These are phyloP conservation scores for Fusarium pininemorale DNA, from an alignment of 2,329 filamentous ascomycete species.

Conservation along the genomic window DNA sequence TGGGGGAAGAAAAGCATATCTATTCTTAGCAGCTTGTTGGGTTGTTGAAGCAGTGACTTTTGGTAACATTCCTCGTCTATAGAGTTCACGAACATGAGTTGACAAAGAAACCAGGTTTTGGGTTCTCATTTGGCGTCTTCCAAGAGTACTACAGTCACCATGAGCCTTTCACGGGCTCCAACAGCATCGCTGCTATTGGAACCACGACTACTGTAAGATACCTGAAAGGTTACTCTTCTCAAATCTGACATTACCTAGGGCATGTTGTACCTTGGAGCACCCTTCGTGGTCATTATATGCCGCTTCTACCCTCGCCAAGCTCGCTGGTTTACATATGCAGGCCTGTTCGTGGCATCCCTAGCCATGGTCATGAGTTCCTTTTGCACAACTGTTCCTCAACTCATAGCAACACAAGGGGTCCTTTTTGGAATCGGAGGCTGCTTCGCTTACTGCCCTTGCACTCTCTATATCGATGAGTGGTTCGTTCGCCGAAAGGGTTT, in stretches of 20 bases:
- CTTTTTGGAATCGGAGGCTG: slow-evolving; percentile 64
- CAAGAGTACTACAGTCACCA: slow-evolving; percentile 70
- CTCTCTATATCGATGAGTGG: slow-evolving; percentile 66
- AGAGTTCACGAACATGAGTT: accelerated
- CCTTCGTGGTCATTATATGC: slow-evolving; percentile 56
- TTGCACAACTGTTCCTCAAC: slow-evolving; percentile 58
- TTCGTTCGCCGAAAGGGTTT: slow-evolving; percentile 52
- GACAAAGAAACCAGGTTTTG: slow-evolving; percentile 59
- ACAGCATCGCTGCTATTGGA: slow-evolving; percentile 66
- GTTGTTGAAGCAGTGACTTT: slow-evolving; percentile 35
- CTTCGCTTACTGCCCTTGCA: slow-evolving; percentile 61
- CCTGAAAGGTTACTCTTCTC: not conserved
- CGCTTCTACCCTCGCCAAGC: slow-evolving; percentile 50
- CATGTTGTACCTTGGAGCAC: slow-evolving; percentile 54
- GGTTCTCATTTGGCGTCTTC: slow-evolving; percentile 72
- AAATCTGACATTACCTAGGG: not conserved
- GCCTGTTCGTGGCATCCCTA: slow-evolving; percentile 57
- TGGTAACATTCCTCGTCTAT: not conserved
- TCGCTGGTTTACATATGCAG: slow-evolving; percentile 51
- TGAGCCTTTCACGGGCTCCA: slow-evolving; percentile 61
- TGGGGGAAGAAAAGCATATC: slow-evolving; percentile 50
- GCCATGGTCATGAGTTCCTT: slow-evolving; percentile 56
- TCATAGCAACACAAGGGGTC: slow-evolving; percentile 66
- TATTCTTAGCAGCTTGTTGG: slow-evolving; percentile 41
- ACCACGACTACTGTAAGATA: slow-evolving; percentile 57